These are phyloP conservation scores for Erodium moschatum DNA, from an alignment of 441 rosid species.

Conservation along the genomic window DNA sequence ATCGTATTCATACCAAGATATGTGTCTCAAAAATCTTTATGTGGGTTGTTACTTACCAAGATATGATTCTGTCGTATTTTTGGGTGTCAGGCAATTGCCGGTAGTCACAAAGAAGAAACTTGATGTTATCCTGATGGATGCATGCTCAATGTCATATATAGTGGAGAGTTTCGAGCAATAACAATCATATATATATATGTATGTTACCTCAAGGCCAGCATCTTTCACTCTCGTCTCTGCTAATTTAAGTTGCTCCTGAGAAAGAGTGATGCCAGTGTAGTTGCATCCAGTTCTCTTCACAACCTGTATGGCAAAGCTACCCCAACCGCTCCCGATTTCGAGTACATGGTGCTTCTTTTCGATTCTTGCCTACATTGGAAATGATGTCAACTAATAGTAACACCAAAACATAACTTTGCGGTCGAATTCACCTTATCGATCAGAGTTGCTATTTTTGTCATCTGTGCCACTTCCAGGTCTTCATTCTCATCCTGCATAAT, in stretches of 20 bases:
- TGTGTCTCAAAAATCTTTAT: background rate
- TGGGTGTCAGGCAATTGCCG: conserved; percentile 40
- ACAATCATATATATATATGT: background rate
- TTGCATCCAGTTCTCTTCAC: conserved; percentile 72
- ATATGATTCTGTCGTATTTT: conserved; percentile 65
- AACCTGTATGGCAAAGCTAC: conserved; percentile 70
- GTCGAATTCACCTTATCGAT: conserved; percentile 50
- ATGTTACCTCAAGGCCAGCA: conserved; percentile 64
- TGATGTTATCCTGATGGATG: background rate
- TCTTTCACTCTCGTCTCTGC: conserved; percentile 60
- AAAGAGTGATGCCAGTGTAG: conserved; percentile 71
- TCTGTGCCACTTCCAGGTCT: conserved; percentile 57
- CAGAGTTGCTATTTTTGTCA: conserved; percentile 52
- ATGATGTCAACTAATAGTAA: too few species aligned
- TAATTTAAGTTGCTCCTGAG: conserved; percentile 56
- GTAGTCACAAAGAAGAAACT: conserved; percentile 32
- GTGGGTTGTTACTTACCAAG: conserved; percentile 36
- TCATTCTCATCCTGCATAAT: conserved; percentile 39
- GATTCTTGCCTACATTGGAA: conserved; percentile 46
- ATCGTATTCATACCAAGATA: background rate
- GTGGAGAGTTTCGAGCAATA: background rate
- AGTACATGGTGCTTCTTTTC: conserved; percentile 54
- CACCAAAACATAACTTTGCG: too few species aligned
- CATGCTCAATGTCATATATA: too few species aligned
- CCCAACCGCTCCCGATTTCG: conserved; percentile 91